Evolutionary conservation across 228 moss, liverwort and hornwort species (phyloP), one percentile per base, ranked within the genome.

Genomic region (Sphagnum magellanicum): DNA sequence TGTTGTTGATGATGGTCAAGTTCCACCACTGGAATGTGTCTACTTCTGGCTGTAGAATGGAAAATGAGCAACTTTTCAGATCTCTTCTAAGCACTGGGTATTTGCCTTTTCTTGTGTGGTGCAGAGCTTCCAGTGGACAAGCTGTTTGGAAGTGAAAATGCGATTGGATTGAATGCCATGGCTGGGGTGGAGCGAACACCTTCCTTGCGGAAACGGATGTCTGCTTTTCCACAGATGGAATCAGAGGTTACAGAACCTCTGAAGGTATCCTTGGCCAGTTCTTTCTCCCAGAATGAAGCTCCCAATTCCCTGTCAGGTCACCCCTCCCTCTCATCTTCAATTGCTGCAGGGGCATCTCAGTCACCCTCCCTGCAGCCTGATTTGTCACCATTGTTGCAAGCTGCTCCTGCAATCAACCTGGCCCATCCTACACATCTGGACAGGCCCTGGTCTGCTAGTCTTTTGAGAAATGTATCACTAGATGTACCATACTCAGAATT

Each of bases 171-270:
- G 53, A 84, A 72, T 74, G 50, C 10, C 7, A 79, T 79, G 58
- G 80, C 78, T 69, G 79, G 69, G 13, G 53, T 72, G 50, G 93
- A 98, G 64, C 81, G 82, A 53, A 50, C 80, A 10, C 87, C 67
- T 63, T 87, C 88, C 16, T 61, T 79, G 64, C 82, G 98, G 59
- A 88, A 87, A 6, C 87, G 91, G 49, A 91, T 93, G 98, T 84
- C 98, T 14, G 91, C 91, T 14, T 98, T 98, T 74, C 91, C 98
- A 51, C 83, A 79, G 32, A 86, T 98, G 63, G 93, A 98, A 75
- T 67, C 87, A 5, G 93, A 92, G 51, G 74, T 83, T 0, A 50
- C 83, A 5, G 91, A 90, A 74, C 50, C 73, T 73, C 67, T 74
- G 4, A 83, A 71, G 57, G 70, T 77, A 55, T 72, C 76, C 9